Base-by-base conservation (phyloP, 1,284 basidiomycete genomes). In the Ceratobasidium sp. region DNA sequence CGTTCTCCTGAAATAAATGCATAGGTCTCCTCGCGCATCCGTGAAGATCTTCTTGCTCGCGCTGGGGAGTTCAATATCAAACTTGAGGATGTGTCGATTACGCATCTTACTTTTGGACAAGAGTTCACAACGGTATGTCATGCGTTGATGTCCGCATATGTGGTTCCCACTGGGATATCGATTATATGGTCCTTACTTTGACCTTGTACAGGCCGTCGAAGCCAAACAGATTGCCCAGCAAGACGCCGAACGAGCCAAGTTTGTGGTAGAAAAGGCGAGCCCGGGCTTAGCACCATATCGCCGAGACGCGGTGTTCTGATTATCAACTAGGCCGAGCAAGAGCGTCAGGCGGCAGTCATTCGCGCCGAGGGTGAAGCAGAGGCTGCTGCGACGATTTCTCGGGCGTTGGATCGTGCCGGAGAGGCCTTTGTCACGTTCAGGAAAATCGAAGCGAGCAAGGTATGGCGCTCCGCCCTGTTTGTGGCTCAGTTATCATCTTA, bases 281-380 rank as follows among this genome's bases (percentile, higher is more conserved):
- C 6, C 14, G 27, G 49, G 11, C 52, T 36, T 41, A 21, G 36
- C 57, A 29, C 27, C 14, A 39, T 16, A n/a, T 16, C 2, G 53
- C 50, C 67, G n/a, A 56, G 16, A 21, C 16, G n/a, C 25, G 9
- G 14, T 41, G 21, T 23, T 42, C 33, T 16, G 2, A 46, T 5
- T 30, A 21, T 19, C 27, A 9, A 44, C 46, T 71, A 93, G 91
- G 94, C 97, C 39, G 96, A 99, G 78, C 97, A 99, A 89, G 97
- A 99, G 79, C 88, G 95, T 69, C 96, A 99, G 82, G 97, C 96
- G 0, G 89, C 93, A 5, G 95, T 99, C 72, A 98, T 99, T 72
- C 88, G 97, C 68, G 95, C 97, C 1, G 96, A 99, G 79, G 97
- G 97, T 71, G 96, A 99, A 81, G 96, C 96, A 2, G 95, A 99